These are phyloP conservation scores for Saccharomycopsis synnaedendra DNA, from an alignment of 805 yeast species.

Conservation along the genomic window DNA sequence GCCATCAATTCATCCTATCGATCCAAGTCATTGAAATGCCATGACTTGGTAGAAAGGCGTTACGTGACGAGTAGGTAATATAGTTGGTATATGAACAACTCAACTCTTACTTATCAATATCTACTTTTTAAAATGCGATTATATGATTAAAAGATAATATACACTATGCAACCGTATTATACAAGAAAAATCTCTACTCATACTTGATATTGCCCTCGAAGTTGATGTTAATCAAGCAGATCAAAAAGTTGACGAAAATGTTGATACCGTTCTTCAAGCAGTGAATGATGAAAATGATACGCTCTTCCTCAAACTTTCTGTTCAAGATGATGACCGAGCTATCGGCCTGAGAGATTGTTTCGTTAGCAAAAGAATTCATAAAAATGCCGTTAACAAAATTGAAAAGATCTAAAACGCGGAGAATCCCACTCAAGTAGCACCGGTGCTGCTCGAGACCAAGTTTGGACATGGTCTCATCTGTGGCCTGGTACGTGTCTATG, in stretches of 20 bases:
- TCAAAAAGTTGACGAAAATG: constrained; percentile 6
- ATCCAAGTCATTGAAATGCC: no score
- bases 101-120: no score
- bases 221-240: constrained; percentile 10
- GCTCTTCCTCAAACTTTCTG: constrained; percentile 6
- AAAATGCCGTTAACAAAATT: background rate
- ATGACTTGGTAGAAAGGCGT: no score
- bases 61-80: no score
- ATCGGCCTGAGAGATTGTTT: background rate
- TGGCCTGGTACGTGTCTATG: constrained; percentile 1
- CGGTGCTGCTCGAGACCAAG: background rate
- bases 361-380: background rate
- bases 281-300: constrained; percentile 2
- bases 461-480: background rate
- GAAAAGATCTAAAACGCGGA: background rate
- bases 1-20: no score
- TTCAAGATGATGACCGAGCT: constrained; percentile 1
- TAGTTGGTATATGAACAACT: no score
- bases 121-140: no score
- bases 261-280: constrained; percentile 6
- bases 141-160: no score
- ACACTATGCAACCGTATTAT: no score
- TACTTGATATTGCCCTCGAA: background rate
- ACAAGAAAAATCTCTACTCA: no score
- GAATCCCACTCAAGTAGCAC: background rate